Conservation (phyloP, 1,284 basidiomycete species). For the Lentinula novae-zelandiae region DNA sequence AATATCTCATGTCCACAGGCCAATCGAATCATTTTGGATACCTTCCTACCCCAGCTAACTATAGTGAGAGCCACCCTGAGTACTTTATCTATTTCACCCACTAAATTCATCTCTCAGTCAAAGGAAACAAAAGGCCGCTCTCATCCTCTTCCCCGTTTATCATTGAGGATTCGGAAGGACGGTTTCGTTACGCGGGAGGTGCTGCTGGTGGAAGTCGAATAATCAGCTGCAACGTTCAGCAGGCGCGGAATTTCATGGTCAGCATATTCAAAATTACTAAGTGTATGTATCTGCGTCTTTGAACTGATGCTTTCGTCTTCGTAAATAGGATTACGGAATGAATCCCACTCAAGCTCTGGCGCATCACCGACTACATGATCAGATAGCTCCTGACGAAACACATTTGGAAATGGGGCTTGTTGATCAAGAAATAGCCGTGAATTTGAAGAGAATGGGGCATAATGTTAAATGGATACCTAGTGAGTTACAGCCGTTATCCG, state of each 20-base stretch:
- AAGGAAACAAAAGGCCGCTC: constrained; percentile 22
- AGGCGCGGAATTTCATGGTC: constrained; percentile 1
- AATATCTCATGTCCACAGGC: constrained; percentile 1
- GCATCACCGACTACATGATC: neutral
- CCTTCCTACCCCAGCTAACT: constrained; percentile 20
- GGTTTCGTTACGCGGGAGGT: constrained; percentile 23
- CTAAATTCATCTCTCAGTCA: neutral
- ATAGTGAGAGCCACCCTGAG: neutral
- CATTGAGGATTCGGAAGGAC: constrained; percentile 23
- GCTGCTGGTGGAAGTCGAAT: constrained; percentile 26
- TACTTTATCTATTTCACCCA: too few relatives aligned
- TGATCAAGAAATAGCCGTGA: neutral
- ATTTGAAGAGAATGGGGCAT: neutral
- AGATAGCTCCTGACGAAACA: constrained; percentile 1
- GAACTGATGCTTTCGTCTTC: neutral
- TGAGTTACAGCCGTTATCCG: neutral
- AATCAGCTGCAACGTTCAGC: constrained; percentile 18
- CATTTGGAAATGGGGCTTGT: neutral
- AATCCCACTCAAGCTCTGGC: neutral
- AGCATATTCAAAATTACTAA: neutral
- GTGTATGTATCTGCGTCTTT: neutral
- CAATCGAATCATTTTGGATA: constrained; percentile 25
- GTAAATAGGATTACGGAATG: constrained; percentile 1
- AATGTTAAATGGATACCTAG: neutral
- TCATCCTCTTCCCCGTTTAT: constrained; percentile 24